These are phyloP conservation scores for Lachnellula arida DNA, from an alignment of 2,329 filamentous ascomycete genomes.

Conservation along the genomic window DNA sequence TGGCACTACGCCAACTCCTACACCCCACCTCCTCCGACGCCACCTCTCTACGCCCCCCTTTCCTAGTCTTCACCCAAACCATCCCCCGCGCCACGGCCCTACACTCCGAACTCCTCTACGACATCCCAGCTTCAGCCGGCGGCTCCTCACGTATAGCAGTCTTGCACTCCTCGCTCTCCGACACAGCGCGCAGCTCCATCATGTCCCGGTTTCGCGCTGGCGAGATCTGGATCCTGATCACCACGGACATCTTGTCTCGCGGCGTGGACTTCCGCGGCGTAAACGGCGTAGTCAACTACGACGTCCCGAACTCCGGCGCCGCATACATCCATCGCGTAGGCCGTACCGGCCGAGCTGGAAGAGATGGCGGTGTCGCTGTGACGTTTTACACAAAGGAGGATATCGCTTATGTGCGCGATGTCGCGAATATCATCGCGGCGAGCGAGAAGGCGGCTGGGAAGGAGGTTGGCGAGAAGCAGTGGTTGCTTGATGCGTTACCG, in stretches of 20 bases:
- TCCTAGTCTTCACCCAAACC: slow-evolving; percentile 94
- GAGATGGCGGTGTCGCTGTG: slow-evolving; percentile 82
- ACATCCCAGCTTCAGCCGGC: slow-evolving; percentile 84
- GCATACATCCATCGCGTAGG: slow-evolving; percentile 92
- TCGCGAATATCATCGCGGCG: slow-evolving; percentile 86
- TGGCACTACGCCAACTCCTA: slow-evolving; percentile 83
- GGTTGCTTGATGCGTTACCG: slow-evolving; percentile 84
- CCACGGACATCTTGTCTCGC: slow-evolving; percentile 86
- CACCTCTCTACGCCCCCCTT: slow-evolving; percentile 67
- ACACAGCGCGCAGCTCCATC: slow-evolving; percentile 68
- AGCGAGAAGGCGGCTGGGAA: slow-evolving; percentile 68
- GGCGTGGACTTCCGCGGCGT: slow-evolving; percentile 94
- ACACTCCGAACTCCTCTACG: slow-evolving; percentile 86
- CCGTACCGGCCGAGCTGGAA: slow-evolving; percentile 81
- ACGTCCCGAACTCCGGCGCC: slow-evolving; percentile 86
- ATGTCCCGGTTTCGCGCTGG: slow-evolving; percentile 88
- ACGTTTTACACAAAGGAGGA: slow-evolving; percentile 97
- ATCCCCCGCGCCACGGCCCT: slow-evolving; percentile 86
- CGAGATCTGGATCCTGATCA: slow-evolving; percentile 95
- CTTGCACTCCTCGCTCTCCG: slow-evolving; percentile 80
- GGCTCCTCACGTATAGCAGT: slow-evolving; percentile 82
- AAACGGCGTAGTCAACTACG: slow-evolving; percentile 96
- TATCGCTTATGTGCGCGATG: slow-evolving; percentile 80
- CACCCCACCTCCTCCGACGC: slow-evolving; percentile 59
- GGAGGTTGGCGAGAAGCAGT: slow-evolving; percentile 59